Evolutionary conservation across 345 rosid genomes (phyloP), one percentile per base, ranked within the genome.

Genomic region (Raphanus raphanistrum): DNA sequence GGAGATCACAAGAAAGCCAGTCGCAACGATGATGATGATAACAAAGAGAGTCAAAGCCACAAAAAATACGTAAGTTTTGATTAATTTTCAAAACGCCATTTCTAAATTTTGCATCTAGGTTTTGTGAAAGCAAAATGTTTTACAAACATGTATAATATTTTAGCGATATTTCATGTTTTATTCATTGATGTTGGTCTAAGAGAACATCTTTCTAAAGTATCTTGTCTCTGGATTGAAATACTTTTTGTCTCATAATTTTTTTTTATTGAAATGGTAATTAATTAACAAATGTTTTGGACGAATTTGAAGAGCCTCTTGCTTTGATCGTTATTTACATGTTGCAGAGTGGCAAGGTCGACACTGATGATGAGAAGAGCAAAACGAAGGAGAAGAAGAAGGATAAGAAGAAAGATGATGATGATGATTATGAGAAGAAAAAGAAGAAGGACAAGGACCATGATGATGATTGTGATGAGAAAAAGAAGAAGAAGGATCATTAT

Each of bases 11-110:
- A 16, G 73, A 86, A 80, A 57, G 72, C 82, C 0, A 70, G 79
- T 65, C 86, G 82, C 48, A 73, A 71, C 81, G 77, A 81, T 12
- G 59, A 68, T 0, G 28, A 27, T n/a, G 58, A 69, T 7, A 84
- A 85, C 50, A 85, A 82, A 73, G 59, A 50, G 73, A 71, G 82
- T 66, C 81, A 84, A 66, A 88, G 88, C 52, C 84, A 93, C 87
- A 90, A 89, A 83, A 89, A 90, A 84, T 70, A 94, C 70, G 98
- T 94, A 54, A 86, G 89, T 77, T 62, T 28, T 55, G 33, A 8
- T 25, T 8, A 6, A 6, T 16, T 54, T 8, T 8, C 17, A 6
- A 6, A 6, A 2, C 1, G 7, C 15, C 0, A 50, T 16, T 6
- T 54, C 7, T 5, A 17, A 8, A 3, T 54, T 54, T 55, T 13